Percentiles rank a stretch among this genome's conserved stretches.
Evolutionary conservation across 2,329 filamentous ascomycete species (phyloP).

Genomic region (Phoma sp.): DNA sequence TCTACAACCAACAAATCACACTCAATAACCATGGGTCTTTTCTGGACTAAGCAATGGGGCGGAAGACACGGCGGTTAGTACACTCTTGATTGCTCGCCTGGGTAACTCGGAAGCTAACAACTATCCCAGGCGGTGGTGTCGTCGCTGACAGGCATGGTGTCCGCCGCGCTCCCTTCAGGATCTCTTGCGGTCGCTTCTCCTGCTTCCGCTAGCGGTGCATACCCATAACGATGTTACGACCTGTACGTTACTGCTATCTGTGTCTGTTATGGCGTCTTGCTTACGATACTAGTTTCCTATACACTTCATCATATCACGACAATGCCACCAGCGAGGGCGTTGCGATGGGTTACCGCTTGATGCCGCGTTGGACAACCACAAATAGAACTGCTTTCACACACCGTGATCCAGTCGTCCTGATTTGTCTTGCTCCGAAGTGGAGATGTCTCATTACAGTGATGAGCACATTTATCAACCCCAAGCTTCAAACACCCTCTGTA

Average conservation of each 20-base stretch:
- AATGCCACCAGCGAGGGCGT: constrained; percentile 2
- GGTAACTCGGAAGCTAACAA: constrained; percentile 28
- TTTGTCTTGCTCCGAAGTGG: no score
- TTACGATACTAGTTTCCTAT: constrained; percentile 4
- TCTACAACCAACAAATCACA: constrained; percentile 21
- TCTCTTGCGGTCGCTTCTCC: constrained; percentile 59
- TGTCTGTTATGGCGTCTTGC: neutral
- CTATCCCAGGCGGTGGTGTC: constrained; percentile 55
- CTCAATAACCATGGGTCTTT: constrained; percentile 51
- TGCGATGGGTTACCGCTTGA: neutral
- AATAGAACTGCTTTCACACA: neutral
- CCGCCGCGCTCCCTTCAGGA: constrained; percentile 59
- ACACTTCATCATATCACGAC: neutral
- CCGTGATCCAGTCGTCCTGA: neutral
- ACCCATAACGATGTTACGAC: constrained; percentile 34
- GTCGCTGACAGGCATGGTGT: constrained; percentile 61
- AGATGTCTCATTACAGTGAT: neutral
- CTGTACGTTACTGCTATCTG: constrained; percentile 22
- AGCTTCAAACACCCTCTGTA: constrained; percentile 1
- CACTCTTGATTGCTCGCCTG: constrained; percentile 13
- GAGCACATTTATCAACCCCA: neutral
- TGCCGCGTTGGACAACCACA: neutral
- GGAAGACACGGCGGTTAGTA: constrained; percentile 53
- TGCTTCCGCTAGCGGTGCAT: constrained; percentile 57
- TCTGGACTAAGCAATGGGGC: constrained; percentile 57